phyloP scores from a whole-genome alignment of 129 eudicot genomes.

The Deinandra increscens region DNA sequence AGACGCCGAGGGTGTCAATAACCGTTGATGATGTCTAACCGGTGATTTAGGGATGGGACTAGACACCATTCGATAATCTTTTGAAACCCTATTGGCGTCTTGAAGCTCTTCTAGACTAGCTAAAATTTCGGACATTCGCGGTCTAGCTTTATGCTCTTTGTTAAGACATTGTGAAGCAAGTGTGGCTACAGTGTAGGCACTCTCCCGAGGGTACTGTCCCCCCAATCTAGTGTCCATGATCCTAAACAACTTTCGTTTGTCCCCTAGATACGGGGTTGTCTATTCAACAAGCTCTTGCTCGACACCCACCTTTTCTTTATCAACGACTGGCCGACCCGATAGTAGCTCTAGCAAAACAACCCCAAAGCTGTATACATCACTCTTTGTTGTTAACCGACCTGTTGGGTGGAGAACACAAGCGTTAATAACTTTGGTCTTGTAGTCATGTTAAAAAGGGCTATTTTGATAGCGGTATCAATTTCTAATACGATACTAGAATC shows the following conservation, averaged over 20 bases:
- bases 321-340: slow-evolving; percentile 82
- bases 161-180: slow-evolving; percentile 69
- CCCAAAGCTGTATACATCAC: slow-evolving; percentile 95
- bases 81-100: slow-evolving; percentile 36
- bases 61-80: slow-evolving; percentile 26
- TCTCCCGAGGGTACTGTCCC: slow-evolving; percentile 89
- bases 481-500: too few relatives aligned
- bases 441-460: background rate
- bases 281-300: slow-evolving; percentile 89
- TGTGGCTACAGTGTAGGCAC: slow-evolving; percentile 56
- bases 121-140: slow-evolving; percentile 68
- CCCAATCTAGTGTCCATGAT: slow-evolving; percentile 89
- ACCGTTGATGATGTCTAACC: slow-evolving; percentile 37
- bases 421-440: background rate
- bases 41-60: slow-evolving; percentile 40
- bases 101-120: slow-evolving; percentile 64
- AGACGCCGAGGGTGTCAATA: slow-evolving; percentile 31
- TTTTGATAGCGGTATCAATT: too few relatives aligned
- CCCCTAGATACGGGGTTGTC: slow-evolving; percentile 85
- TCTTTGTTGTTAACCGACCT: slow-evolving; percentile 78
- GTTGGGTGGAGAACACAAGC: slow-evolving; percentile 19
- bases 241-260: slow-evolving; percentile 68
- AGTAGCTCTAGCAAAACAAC: slow-evolving; percentile 82
- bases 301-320: slow-evolving; percentile 51
- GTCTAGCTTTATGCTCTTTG: slow-evolving; percentile 62